Percentiles rank a stretch among this genome's conserved stretches.
These are phyloP conservation scores for Monosporascus ibericus DNA, from an alignment of 2,329 filamentous ascomycete genomes.

Conservation along the genomic window DNA sequence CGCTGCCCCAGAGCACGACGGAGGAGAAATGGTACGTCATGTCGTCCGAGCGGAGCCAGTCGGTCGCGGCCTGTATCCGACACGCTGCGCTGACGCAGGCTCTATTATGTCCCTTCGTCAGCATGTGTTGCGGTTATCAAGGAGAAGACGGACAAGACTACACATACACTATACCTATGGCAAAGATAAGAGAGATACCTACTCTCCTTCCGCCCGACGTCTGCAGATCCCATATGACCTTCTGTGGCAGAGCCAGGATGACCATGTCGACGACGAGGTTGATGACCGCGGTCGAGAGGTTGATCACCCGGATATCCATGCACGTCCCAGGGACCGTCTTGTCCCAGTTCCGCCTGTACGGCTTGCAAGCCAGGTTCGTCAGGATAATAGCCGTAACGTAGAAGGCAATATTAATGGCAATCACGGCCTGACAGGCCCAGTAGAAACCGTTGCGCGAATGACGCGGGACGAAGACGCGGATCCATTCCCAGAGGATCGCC, in stretches of 20 bases:
- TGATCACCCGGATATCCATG: not conserved
- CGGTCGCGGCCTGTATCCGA: slow-evolving; percentile 1
- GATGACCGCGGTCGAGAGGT: not conserved
- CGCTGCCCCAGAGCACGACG: slow-evolving; percentile 7
- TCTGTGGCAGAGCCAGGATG: slow-evolving; percentile 2
- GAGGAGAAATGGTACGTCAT: slow-evolving; percentile 8
- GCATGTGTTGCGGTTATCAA: not conserved
- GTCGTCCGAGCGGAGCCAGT: slow-evolving; percentile 3
- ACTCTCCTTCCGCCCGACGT: not conserved
- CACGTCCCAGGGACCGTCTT: slow-evolving; percentile 4
- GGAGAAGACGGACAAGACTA: not conserved
- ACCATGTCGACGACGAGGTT: slow-evolving; percentile 2
- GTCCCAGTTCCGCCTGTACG: slow-evolving; percentile 4
- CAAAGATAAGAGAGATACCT: not conserved
- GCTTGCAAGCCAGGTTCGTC: slow-evolving; percentile 1
- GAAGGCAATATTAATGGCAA: slow-evolving; percentile 2
- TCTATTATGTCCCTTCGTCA: not conserved
- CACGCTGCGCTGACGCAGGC: slow-evolving; percentile 2
- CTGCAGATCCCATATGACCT: slow-evolving; percentile 1
- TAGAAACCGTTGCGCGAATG: slow-evolving; percentile 3
- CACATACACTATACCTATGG: not conserved
- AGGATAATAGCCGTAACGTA: slow-evolving; percentile 4
- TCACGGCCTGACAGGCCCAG: slow-evolving; percentile 6
- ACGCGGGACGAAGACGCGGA: slow-evolving; percentile 6
- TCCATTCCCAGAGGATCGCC: slow-evolving; percentile 9